phyloP scores from a whole-genome alignment of 1,284 basidiomycete genomes.

The Ceratobasidium sp. region DNA sequence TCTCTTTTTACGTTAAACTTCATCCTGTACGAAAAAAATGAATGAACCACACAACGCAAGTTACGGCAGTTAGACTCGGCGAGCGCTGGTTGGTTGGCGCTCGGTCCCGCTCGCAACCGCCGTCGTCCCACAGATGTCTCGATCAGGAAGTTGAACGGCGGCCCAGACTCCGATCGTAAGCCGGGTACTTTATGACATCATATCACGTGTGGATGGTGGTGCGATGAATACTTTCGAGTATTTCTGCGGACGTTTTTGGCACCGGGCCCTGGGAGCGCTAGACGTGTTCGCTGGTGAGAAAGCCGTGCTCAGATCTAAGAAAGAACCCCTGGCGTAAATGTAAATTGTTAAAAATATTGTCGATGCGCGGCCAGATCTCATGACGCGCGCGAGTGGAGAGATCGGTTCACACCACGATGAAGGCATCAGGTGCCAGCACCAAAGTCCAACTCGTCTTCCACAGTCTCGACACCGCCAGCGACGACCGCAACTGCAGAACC shows the following conservation, averaged over 20 bases:
- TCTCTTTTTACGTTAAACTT: constrained; percentile 23
- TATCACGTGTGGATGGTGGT: constrained; percentile 23
- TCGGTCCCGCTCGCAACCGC: no score
- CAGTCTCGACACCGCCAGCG: no score
- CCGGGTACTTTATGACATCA: constrained; percentile 26
- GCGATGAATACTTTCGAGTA: no score
- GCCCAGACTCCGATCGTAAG: neutral
- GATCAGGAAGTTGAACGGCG: no score
- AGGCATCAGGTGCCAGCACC: constrained; percentile 32
- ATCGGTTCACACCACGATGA: constrained; percentile 44
- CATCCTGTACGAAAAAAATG: constrained; percentile 19
- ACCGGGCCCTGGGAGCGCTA: neutral
- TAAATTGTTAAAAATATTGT: constrained; percentile 20
- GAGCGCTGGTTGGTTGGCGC: neutral
- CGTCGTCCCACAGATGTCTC: no score
- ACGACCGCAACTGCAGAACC: no score
- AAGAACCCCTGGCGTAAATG: constrained; percentile 8
- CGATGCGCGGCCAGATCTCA: constrained; percentile 33
- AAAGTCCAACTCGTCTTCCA: constrained; percentile 32
- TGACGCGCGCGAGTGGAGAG: constrained; percentile 40
- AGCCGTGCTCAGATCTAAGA: neutral
- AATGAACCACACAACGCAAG: neutral
- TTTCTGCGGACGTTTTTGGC: neutral
- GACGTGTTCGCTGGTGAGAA: neutral
- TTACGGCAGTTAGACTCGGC: neutral